Conservation (phyloP, 495 filamentous ascomycete species). For the Umbilicaria muhlenbergii region DNA sequence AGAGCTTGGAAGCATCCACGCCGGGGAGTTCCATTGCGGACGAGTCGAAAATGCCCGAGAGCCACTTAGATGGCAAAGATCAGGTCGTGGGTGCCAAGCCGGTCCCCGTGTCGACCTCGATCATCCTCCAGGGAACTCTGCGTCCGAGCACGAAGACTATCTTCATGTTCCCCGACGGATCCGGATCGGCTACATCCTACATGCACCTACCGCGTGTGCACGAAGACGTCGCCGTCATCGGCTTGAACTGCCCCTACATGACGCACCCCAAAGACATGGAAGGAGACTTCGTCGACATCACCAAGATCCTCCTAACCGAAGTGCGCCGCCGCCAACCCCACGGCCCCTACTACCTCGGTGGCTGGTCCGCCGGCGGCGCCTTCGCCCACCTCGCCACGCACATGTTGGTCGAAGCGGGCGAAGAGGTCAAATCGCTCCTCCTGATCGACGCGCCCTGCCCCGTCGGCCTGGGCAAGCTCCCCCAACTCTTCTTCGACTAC, state of each 20-base stretch:
- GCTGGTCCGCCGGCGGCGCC: constrained; percentile 55
- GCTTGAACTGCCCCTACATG: constrained; percentile 46
- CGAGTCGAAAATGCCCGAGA: not conserved
- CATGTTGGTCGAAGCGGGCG: constrained; percentile 39
- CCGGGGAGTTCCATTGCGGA: constrained; percentile 4
- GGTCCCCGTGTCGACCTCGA: constrained; percentile 23
- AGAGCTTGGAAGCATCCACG: constrained; percentile 12
- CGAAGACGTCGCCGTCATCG: constrained; percentile 26
- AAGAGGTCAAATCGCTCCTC: constrained; percentile 46
- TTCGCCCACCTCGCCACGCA: constrained; percentile 53
- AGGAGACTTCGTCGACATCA: constrained; percentile 41
- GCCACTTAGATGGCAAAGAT: not conserved
- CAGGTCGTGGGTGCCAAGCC: constrained; percentile 7
- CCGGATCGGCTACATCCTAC: constrained; percentile 54
- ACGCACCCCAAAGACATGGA: constrained; percentile 35
- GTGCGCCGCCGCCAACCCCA: constrained; percentile 42
- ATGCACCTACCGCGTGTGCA: constrained; percentile 33
- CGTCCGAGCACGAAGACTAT: constrained; percentile 32
- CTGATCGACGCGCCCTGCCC: constrained; percentile 56
- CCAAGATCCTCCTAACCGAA: constrained; percentile 39
- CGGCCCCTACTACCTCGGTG: constrained; percentile 34
- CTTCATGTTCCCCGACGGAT: constrained; percentile 57
- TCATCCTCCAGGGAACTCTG: constrained; percentile 37
- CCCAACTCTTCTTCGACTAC: constrained; percentile 57
- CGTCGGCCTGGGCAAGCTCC: constrained; percentile 56